Evolutionary conservation across 352 stramenopile genomes (phyloP).

Genomic region (Phytophthora megakarya): DNA sequence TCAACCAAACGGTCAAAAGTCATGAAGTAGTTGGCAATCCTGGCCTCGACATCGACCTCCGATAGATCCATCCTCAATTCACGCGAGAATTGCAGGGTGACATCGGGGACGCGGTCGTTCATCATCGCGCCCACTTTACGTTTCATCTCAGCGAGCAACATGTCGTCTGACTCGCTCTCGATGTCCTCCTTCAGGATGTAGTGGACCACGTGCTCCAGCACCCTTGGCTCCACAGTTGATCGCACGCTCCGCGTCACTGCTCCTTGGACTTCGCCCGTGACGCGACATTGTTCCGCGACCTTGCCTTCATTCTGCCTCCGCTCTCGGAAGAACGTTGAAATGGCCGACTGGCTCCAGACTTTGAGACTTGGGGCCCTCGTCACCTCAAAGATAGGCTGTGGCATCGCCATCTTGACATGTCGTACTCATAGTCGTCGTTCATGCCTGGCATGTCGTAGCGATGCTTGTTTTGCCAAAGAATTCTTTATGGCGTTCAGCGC

Average conservation of each 20-base stretch:
- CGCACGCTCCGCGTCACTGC: too few species aligned
- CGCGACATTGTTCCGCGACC: too few species aligned
- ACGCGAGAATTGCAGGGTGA: slow-evolving; percentile 5
- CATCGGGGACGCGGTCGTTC: slow-evolving; percentile 6
- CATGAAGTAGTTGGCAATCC: slow-evolving; percentile 24
- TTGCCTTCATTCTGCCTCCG: too few species aligned
- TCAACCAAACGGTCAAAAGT: not conserved
- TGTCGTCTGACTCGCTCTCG: slow-evolving; percentile 27
- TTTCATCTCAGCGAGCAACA: slow-evolving; percentile 16
- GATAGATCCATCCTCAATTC: slow-evolving; percentile 19
- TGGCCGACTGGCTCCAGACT: not conserved
- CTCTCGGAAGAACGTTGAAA: too few species aligned
- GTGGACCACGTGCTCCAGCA: slow-evolving; percentile 6
- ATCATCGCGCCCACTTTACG: slow-evolving; percentile 15
- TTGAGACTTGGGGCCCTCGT: not conserved
- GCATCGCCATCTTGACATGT: too few species aligned
- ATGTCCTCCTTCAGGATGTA: slow-evolving; percentile 27
- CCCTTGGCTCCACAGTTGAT: too few species aligned
- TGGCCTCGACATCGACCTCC: slow-evolving; percentile 21
- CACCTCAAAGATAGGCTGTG: too few species aligned
- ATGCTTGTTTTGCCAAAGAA: too few species aligned
- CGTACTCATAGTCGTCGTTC: too few species aligned
- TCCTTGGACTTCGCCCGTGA: too few species aligned
- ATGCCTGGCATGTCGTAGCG: too few species aligned
- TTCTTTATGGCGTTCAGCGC: too few species aligned